Evolutionary conservation across 805 yeast species (phyloP), one percentile per base, ranked within the genome.

Genomic region (Candida khao-thaluensis): DNA sequence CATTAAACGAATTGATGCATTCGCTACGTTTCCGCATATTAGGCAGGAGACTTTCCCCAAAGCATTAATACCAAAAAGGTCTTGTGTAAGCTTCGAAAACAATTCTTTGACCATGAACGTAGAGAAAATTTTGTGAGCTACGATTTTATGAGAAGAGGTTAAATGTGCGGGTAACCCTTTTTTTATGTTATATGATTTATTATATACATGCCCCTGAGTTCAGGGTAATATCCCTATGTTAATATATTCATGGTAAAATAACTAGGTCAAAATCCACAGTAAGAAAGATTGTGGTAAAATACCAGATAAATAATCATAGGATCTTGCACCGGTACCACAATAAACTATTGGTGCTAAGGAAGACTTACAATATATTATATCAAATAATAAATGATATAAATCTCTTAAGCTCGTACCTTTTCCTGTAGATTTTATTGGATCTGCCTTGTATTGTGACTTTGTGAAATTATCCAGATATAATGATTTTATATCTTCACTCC

Each of bases 11-110:
- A 51, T 51, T 41, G 53, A 51, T 52, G 53, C 30, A 51, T 46
- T 52, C 67, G 60, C 53, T 59, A 53, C 73, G 74, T 81, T 81
- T 80, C 88, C 88, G 83, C 79, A 68, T 65, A 60, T 39, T 60
- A 64, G 85, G 85, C 85, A 78, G 89, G 88, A 82, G 89, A 82
- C 89, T 82, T 82, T 82, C 88, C 89, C 89, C 87, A 76, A 81
- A 80, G 84, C 84, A 59, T 60, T 49, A 17, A 37, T 45, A 52
- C 52, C 40, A 15, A 32, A n/a, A 39, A 35, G 36, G 47, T 40
- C 73, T 71, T 78, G 48, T 70, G 86, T 60, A 62, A 62, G 81
- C 86, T 81, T 81, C 81, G 87, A 76, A 59, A 79, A 79, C 85
- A 81, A 81, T 78, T 81, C 86, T 81, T 81, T 63, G 76, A 58